Conservation (phyloP, 108 stramenopile species). For the Chaetoceros muelleri region DNA sequence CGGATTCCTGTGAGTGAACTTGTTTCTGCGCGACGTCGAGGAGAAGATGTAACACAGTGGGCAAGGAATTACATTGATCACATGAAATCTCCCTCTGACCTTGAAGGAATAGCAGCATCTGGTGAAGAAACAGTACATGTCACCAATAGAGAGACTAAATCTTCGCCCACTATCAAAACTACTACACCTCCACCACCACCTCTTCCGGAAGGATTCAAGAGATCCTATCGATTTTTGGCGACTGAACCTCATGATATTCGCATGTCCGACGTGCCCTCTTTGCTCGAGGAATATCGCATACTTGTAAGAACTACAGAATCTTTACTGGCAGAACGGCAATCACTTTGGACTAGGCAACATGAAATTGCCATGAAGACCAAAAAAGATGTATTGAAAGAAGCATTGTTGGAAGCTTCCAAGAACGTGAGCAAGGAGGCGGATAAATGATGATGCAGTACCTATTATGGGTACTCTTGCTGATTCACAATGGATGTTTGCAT, state of each 20-base stretch:
- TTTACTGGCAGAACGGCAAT: constrained; percentile 54
- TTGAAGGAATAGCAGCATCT: neutral
- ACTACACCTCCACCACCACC: constrained; percentile 9
- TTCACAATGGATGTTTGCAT: no score
- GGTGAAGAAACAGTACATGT: neutral
- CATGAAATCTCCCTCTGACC: neutral
- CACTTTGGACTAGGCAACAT: no score
- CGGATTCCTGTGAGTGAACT: neutral
- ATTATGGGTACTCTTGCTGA: no score
- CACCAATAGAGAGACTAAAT: neutral
- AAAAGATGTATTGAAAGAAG: no score
- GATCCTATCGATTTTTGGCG: constrained; percentile 57
- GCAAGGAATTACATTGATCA: neutral
- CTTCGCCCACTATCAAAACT: neutral
- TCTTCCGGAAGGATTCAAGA: constrained; percentile 36
- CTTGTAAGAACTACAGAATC: constrained; percentile 58
- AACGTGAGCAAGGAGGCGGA: no score
- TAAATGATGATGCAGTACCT: no score
- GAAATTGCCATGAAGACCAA: no score
- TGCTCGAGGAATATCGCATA: constrained; percentile 68
- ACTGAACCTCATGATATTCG: constrained; percentile 52
- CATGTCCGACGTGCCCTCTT: constrained; percentile 46
- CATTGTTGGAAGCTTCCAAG: no score
- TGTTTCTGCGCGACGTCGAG: neutral
- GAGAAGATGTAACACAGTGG: neutral